Evolutionary conservation across 257 asterid genomes (phyloP).

Genomic region (Gentiana straminea): DNA sequence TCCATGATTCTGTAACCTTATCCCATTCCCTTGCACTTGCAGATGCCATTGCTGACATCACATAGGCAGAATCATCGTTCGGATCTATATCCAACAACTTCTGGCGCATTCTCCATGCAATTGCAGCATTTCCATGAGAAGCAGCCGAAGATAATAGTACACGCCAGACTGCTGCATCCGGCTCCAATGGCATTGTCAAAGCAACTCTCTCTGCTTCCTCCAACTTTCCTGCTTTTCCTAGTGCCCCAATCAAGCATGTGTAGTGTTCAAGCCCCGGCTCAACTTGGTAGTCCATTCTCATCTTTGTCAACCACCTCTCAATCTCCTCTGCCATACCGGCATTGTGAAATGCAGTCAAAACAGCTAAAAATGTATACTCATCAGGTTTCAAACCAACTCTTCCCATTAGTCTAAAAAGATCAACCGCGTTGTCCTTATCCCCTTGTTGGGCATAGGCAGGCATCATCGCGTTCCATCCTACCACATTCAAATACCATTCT

Average conservation of each 20-base stretch:
- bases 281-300: constrained; percentile 31
- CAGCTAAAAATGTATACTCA: constrained; percentile 55
- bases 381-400: constrained; percentile 39
- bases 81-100: constrained; percentile 53
- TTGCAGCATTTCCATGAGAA: constrained; percentile 17
- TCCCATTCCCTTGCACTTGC: constrained; percentile 50
- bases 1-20: constrained; percentile 49
- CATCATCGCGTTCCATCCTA: constrained; percentile 71
- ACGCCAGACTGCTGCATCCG: constrained; percentile 84
- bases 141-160: constrained; percentile 37
- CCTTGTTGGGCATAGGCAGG: constrained; percentile 78
- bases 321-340: constrained; percentile 45
- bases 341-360: constrained; percentile 45
- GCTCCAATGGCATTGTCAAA: constrained; percentile 51
- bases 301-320: constrained; percentile 49
- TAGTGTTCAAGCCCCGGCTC: constrained; percentile 70
- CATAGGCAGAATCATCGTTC: constrained; percentile 69
- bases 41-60: constrained; percentile 49
- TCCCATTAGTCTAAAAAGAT: constrained; percentile 43
- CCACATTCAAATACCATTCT: constrained; percentile 19
- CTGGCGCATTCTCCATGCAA: constrained; percentile 47
- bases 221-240: constrained; percentile 48
- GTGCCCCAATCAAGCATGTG: constrained; percentile 57
- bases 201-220: constrained; percentile 67
- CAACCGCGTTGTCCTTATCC: constrained; percentile 18